These are phyloP conservation scores for Vitis cinerea DNA, from an alignment of 164 flowering plant genomes.

Conservation along the genomic window DNA sequence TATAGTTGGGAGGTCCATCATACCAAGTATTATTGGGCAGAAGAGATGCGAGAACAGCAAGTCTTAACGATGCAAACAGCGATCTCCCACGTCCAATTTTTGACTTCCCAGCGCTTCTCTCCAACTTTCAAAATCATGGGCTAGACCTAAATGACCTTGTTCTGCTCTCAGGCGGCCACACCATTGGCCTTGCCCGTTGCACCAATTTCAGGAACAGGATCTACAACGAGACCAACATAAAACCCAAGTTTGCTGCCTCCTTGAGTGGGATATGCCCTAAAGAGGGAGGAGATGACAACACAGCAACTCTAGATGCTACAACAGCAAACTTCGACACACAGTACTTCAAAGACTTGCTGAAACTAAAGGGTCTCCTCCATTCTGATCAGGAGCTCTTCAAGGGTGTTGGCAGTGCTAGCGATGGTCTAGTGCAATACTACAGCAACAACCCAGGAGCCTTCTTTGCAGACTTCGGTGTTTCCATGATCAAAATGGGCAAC, in stretches of 20 bases:
- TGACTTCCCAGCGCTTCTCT: slow-evolving; percentile 23
- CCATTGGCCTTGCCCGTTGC: slow-evolving; percentile 43
- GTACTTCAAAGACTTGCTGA: slow-evolving; percentile 27
- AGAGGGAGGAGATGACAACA: slow-evolving; percentile 19
- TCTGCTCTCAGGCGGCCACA: slow-evolving; percentile 44
- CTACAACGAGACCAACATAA: slow-evolving; percentile 39
- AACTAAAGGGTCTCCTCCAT: slow-evolving; percentile 31
- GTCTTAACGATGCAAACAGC: slow-evolving; percentile 21
- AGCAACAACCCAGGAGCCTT: slow-evolving; percentile 10
- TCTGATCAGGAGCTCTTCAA: slow-evolving; percentile 40
- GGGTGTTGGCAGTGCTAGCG: slow-evolving; percentile 18
- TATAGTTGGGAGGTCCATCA: slow-evolving; percentile 37
- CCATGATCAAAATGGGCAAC: neutral
- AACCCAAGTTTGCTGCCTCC: slow-evolving; percentile 25
- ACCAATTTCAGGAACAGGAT: slow-evolving; percentile 25
- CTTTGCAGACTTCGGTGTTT: slow-evolving; percentile 19
- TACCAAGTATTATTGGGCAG: slow-evolving; percentile 33
- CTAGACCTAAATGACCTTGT: slow-evolving; percentile 26
- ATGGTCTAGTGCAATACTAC: slow-evolving; percentile 18
- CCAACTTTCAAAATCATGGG: slow-evolving; percentile 26
- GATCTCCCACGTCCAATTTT: slow-evolving; percentile 27
- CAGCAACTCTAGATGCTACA: slow-evolving; percentile 33
- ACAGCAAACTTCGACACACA: slow-evolving; percentile 27
- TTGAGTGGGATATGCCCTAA: slow-evolving; percentile 30
- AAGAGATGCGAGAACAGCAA: slow-evolving; percentile 33